phyloP scores from a whole-genome alignment of 2,329 filamentous ascomycete species.

The Sphaerostilbella broomeana region DNA sequence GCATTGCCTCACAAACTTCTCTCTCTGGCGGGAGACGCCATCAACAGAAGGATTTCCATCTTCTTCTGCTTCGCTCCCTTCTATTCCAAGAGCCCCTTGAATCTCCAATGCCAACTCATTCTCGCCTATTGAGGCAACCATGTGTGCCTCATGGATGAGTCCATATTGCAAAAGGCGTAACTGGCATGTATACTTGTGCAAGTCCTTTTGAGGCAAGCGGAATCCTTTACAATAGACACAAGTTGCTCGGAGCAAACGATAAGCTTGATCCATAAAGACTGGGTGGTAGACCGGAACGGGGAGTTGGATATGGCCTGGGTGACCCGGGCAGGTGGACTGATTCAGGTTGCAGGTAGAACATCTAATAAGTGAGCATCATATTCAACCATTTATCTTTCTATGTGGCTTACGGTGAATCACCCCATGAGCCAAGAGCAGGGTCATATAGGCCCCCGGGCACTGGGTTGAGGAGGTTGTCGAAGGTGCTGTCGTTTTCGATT shows the following conservation, averaged over 20 bases:
- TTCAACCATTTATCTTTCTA: too few relatives aligned
- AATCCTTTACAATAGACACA: constrained; percentile 89
- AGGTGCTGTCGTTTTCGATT: constrained; percentile 90
- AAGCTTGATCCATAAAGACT: constrained; percentile 89
- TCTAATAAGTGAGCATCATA: constrained; percentile 42
- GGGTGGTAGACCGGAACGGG: constrained; percentile 92
- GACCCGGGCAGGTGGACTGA: constrained; percentile 77
- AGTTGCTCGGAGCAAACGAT: constrained; percentile 76
- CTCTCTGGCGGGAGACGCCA: constrained; percentile 45
- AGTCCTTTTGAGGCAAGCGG: constrained; percentile 66
- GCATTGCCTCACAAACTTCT: constrained; percentile 64
- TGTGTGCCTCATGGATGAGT: constrained; percentile 61
- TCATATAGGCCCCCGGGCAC: constrained; percentile 90
- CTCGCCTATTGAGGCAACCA: constrained; percentile 48
- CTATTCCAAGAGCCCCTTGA: constrained; percentile 32
- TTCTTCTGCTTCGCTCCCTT: constrained; percentile 55
- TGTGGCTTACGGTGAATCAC: constrained; percentile 70
- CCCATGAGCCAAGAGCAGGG: constrained; percentile 82
- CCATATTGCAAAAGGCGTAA: constrained; percentile 80
- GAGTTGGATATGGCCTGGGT: constrained; percentile 91
- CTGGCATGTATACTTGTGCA: constrained; percentile 78
- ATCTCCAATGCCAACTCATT: constrained; percentile 32
- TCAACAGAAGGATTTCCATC: constrained; percentile 52
- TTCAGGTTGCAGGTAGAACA: constrained; percentile 90
- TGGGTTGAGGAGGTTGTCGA: constrained; percentile 85